Base-by-base conservation (phyloP, 164 flowering plant species). In the Vitis amurensis region DNA sequence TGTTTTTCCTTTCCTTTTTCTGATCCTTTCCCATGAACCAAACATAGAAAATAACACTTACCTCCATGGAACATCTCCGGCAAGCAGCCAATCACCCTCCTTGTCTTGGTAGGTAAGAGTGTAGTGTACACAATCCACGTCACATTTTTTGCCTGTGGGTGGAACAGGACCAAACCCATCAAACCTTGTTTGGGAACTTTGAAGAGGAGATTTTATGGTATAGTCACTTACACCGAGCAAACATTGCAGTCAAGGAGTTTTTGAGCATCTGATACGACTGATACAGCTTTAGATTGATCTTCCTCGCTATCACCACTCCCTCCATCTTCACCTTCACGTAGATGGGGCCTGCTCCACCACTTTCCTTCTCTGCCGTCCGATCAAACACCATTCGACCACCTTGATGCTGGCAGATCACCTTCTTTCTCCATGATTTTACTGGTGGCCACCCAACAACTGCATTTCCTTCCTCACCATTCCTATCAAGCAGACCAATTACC, bases 51-150 rank as follows among this genome's bases (percentile, higher is more conserved):
- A 2, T 37, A 8, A 48, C 11, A 73, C 80, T 15, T 83, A 87
- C 93, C 75, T 52, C 94, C 94, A 89, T 17, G 90, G 90, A 50
- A 79, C 78, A 69, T 88, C 94, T 61, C 80, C 87, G 10, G 86
- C 91, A 71, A 85, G 85, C 44, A 85, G 78, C 94, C 94, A 89
- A 52, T 85, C 94, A 30, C 94, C 94, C 70, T 89, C 87, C 30
- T 58, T 78, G 77, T 88, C 92, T 64, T 81, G 89, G 62, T 83
- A 88, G 44, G 83, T 66, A 11, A 89, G 80, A 13, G 72, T 71
- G 17, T 77, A 86, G 19, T 23, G 4, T 50, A 51, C 50, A 59
- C 48, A 47, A 19, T 50, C 55, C 14, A 58, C 27, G 7, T 55
- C 52, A 49, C 55, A 50, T 8, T 69, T 48, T 31, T 71, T 55